phyloP scores from a whole-genome alignment of 2,329 filamentous ascomycete species.

The Talaromyces atroroseus region DNA sequence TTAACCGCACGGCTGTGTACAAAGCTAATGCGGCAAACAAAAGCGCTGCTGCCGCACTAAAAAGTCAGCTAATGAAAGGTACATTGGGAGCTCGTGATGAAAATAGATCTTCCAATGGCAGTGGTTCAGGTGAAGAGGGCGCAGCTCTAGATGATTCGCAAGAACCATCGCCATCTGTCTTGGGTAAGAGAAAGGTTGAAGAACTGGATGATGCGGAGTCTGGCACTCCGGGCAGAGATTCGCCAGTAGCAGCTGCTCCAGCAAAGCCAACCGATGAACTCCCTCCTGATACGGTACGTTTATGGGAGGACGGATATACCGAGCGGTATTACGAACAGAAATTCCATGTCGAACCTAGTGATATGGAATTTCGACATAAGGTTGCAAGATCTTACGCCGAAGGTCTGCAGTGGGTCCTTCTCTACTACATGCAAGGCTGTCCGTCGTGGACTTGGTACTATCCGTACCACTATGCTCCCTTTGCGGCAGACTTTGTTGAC shows the following conservation, averaged over 20 bases:
- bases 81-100: conserved; percentile 15
- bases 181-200: conserved; percentile 61
- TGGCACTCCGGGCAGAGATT: conserved; percentile 45
- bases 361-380: conserved; percentile 79
- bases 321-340: conserved; percentile 98
- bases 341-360: conserved; percentile 74
- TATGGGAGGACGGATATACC: conserved; percentile 94
- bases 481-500: conserved; percentile 88
- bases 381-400: conserved; percentile 91
- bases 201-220: conserved; percentile 53
- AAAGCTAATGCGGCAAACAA: conserved; percentile 82
- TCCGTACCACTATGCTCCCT: conserved; percentile 96
- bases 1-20: conserved; percentile 62
- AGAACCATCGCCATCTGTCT: conserved; percentile 29
- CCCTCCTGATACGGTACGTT: conserved; percentile 71
- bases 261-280: conserved; percentile 54
- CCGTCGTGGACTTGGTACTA: conserved; percentile 99
- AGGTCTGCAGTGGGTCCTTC: conserved; percentile 87
- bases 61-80: conserved; percentile 63
- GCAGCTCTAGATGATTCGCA: conserved; percentile 22
- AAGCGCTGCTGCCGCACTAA: conserved; percentile 83
- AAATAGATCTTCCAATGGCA: conserved; percentile 22
- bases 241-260: conserved; percentile 47
- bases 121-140: conserved; percentile 19
- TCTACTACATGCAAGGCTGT: conserved; percentile 97